A percentile compares a stretch with the other conserved stretches of the same genome.
Evolutionary conservation across 148 eudicot genomes (phyloP).

Genomic region (Chenopodium suecicum): DNA sequence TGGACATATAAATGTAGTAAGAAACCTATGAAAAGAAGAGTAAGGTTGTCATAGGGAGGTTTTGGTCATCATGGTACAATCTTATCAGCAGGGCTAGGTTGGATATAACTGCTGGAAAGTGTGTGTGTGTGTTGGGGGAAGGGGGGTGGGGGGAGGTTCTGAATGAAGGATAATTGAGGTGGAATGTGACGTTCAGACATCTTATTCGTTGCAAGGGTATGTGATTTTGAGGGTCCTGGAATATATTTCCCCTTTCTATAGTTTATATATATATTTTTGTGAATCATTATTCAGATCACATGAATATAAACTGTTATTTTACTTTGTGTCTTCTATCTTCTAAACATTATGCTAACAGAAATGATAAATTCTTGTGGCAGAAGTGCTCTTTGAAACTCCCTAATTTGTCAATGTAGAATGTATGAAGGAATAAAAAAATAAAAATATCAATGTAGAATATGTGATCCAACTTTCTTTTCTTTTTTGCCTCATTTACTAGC

Average conservation of each 20-base stretch:
- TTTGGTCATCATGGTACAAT: not conserved
- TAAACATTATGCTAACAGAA: no score
- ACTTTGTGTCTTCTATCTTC: not conserved
- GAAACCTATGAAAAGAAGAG: not conserved
- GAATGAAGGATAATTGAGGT: not conserved
- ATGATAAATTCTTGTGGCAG: not conserved
- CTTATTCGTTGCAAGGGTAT: not conserved
- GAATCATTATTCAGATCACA: not conserved
- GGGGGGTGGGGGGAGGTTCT: no score
- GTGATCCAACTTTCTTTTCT: not conserved
- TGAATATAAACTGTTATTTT: not conserved
- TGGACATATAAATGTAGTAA: not conserved
- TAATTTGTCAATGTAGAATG: not conserved
- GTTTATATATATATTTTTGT: not conserved
- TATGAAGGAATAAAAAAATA: no score
- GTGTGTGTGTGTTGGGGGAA: no score
- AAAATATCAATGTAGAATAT: not conserved
- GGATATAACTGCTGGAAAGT: not conserved
- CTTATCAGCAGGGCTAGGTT: not conserved
- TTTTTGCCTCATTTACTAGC: not conserved
- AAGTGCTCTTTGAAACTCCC: constrained; percentile 1
- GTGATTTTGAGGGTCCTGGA: not conserved
- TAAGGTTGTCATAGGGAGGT: constrained; percentile 1
- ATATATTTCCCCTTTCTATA: not conserved
- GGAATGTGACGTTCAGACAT: constrained; percentile 3